A percentile compares a stretch with the other conserved stretches of the same genome.
Evolutionary conservation across 2,329 filamentous ascomycete species (phyloP).

Genomic region (Aulographum hederae): DNA sequence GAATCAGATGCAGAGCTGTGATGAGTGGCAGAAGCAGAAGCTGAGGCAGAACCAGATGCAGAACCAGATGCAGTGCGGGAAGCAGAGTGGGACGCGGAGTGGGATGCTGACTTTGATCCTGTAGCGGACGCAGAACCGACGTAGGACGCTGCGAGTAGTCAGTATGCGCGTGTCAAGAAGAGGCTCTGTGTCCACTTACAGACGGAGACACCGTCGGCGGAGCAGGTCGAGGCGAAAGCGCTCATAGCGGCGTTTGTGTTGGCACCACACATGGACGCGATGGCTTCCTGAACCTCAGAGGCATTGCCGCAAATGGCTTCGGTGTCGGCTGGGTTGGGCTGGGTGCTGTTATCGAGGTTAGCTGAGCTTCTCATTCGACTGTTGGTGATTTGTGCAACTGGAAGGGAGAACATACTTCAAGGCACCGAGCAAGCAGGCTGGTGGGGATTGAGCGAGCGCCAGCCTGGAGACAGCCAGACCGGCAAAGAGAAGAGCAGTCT

Average conservation of each 20-base stretch:
- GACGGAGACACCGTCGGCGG: not conserved
- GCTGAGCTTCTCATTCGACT: not conserved
- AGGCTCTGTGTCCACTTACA: not conserved
- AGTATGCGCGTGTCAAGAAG: not conserved
- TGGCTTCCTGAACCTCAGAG: not conserved
- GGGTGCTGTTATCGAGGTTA: not conserved
- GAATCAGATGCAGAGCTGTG: too few species aligned
- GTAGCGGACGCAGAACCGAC: not conserved
- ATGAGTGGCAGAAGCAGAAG: too few species aligned
- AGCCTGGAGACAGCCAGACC: not conserved
- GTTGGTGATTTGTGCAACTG: not conserved
- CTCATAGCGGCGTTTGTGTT: not conserved
- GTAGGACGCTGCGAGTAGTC: not conserved
- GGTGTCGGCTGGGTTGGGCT: not conserved
- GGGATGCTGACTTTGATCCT: conserved; percentile 2
- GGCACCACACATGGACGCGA: not conserved
- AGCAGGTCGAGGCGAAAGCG: not conserved
- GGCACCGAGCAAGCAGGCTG: conserved; percentile 1
- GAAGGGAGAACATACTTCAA: not conserved
- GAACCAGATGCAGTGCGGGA: too few species aligned
- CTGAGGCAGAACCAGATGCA: too few species aligned
- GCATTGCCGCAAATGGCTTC: conserved; percentile 1
- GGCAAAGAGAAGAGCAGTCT: not conserved
- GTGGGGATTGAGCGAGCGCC: not conserved
- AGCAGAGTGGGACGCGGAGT: conserved; percentile 22